Evolutionary conservation across 2,329 filamentous ascomycete genomes (phyloP).

Genomic region (Monosporascus cannonballus): DNA sequence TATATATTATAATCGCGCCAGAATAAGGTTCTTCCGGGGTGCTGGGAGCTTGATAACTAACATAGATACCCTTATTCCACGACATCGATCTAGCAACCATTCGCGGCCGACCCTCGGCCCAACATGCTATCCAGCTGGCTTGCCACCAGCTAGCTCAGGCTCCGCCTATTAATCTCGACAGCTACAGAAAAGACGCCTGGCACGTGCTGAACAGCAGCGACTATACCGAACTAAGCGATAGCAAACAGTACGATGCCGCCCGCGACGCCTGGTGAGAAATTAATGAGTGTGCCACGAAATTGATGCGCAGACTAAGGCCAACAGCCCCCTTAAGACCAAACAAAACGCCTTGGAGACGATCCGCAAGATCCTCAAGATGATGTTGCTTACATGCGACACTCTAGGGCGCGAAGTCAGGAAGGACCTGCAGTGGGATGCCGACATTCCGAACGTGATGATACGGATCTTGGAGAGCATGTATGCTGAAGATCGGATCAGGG

Average conservation of each 20-base stretch:
- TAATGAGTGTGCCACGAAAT: background rate
- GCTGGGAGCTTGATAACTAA: too few species aligned
- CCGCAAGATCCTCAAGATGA: background rate
- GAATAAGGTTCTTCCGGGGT: too few species aligned
- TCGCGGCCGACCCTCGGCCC: background rate
- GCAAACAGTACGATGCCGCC: background rate
- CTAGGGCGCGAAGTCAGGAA: background rate
- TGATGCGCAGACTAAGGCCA: background rate
- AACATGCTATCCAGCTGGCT: background rate
- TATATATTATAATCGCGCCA: too few species aligned
- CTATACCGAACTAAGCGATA: background rate
- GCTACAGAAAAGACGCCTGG: background rate
- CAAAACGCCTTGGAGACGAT: background rate
- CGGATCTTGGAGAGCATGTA: background rate
- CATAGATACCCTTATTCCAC: too few species aligned
- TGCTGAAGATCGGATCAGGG: background rate
- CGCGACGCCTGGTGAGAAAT: background rate
- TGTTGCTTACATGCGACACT: background rate
- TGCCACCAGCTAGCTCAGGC: background rate
- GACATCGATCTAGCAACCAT: background rate
- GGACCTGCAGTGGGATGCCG: background rate
- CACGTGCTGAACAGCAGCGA: background rate
- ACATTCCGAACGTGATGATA: background rate
- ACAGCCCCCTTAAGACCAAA: background rate
- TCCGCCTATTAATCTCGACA: background rate